Conservation (phyloP, 2,329 filamentous ascomycete genomes). For the Trichoderma sp. region DNA sequence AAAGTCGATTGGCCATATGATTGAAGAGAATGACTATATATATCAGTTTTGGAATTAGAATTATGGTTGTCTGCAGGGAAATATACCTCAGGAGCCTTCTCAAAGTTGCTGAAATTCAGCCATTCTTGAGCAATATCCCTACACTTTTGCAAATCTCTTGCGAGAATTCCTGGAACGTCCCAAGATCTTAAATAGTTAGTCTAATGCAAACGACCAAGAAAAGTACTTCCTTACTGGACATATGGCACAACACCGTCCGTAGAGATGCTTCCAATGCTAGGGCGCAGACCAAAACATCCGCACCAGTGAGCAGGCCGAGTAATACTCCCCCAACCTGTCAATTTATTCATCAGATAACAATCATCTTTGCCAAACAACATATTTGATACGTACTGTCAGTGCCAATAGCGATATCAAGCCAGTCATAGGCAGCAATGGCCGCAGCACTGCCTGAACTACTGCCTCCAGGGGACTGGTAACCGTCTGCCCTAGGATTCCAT, state of each 20-base stretch:
- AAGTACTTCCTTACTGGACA: background rate
- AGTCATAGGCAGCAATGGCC: background rate
- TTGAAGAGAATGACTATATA: background rate
- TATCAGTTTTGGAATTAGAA: background rate
- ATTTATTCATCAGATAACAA: background rate
- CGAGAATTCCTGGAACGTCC: background rate
- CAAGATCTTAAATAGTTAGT: background rate
- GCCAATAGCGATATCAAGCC: background rate
- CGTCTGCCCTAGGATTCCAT: background rate
- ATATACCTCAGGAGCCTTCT: background rate
- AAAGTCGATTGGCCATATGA: background rate
- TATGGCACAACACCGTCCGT: background rate
- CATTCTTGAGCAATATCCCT: background rate
- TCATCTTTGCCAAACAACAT: background rate
- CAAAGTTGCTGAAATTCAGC: background rate
- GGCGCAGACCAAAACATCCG: background rate
- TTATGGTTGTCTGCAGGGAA: background rate
- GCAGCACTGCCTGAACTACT: background rate
- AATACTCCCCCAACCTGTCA: background rate
- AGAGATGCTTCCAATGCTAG: background rate
- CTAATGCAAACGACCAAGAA: background rate
- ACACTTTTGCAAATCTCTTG: background rate
- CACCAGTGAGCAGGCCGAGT: background rate
- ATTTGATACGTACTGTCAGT: background rate
- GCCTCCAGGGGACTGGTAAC: background rate